Conservation (phyloP, 129 eudicot species). For the Chrysanthemum seticuspe region DNA sequence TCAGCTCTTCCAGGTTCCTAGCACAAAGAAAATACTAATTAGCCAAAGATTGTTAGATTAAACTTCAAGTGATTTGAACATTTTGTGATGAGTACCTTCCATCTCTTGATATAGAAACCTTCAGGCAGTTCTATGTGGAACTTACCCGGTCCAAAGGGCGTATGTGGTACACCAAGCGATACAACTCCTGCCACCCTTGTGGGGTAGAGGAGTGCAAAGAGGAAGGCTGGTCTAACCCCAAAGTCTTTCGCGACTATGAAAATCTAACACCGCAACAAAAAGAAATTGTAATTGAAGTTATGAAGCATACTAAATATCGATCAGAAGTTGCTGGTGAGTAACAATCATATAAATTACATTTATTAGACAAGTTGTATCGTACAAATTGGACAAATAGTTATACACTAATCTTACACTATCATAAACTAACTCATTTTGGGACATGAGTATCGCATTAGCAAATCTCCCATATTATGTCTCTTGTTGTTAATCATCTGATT, state of each 20-base stretch:
- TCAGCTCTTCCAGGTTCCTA: slow-evolving; percentile 44
- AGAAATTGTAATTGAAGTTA: not conserved
- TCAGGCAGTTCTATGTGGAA: slow-evolving; percentile 37
- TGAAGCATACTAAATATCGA: too few relatives aligned
- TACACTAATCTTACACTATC: too few relatives aligned
- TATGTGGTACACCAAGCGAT: slow-evolving; percentile 40
- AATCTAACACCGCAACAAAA: slow-evolving; percentile 28
- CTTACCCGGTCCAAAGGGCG: slow-evolving; percentile 19
- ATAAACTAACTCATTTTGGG: too few relatives aligned
- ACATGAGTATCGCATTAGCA: too few relatives aligned
- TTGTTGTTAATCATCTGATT: too few relatives aligned
- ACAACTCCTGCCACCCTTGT: slow-evolving; percentile 28
- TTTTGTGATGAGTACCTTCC: slow-evolving; percentile 35
- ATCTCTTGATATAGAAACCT: slow-evolving; percentile 53
- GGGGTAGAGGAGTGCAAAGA: slow-evolving; percentile 42
- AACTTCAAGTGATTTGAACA: too few relatives aligned
- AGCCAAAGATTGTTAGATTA: too few relatives aligned
- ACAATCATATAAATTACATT: too few relatives aligned
- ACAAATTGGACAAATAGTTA: too few relatives aligned
- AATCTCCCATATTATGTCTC: too few relatives aligned
- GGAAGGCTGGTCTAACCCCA: slow-evolving; percentile 43
- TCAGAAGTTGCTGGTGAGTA: too few relatives aligned
- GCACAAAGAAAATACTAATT: not conserved
- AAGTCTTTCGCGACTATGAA: slow-evolving; percentile 49
- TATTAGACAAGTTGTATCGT: too few relatives aligned